phyloP scores from a whole-genome alignment of 176 grass and related monocot species.

The Aechmea fasciata region DNA sequence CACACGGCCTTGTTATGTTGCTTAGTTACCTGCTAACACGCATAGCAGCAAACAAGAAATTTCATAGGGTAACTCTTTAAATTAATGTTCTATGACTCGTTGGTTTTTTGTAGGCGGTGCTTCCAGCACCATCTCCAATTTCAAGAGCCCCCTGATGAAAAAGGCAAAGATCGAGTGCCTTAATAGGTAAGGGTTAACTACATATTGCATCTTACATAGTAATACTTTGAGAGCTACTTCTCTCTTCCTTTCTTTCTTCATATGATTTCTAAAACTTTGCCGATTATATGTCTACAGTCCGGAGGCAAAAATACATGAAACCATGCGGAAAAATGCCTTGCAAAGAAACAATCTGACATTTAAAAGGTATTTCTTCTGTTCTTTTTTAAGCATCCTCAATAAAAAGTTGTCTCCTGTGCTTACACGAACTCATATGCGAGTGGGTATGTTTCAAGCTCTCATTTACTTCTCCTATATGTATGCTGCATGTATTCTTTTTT shows the following conservation, averaged over 20 bases:
- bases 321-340: conserved; percentile 23
- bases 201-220: neutral
- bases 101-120: conserved; percentile 18
- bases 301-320: conserved; percentile 24
- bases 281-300: conserved; percentile 12
- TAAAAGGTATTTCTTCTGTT: conserved; percentile 4
- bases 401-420: too few species aligned
- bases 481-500: too few species aligned
- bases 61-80: neutral
- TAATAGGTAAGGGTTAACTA: conserved; percentile 18
- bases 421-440: neutral
- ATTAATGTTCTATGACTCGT: neutral
- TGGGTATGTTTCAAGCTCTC: neutral
- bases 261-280: neutral
- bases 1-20: neutral
- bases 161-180: conserved; percentile 39
- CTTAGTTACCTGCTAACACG: neutral
- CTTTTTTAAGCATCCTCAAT: neutral
- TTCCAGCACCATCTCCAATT: conserved; percentile 22
- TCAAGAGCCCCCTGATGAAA: conserved; percentile 40
- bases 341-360: conserved; percentile 8
- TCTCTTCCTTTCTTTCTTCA: neutral
- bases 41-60: neutral
- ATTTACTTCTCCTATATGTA: too few species aligned
- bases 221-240: neutral